phyloP scores from a whole-genome alignment of 2,329 filamentous ascomycete species.

The Aspergillus sp. region DNA sequence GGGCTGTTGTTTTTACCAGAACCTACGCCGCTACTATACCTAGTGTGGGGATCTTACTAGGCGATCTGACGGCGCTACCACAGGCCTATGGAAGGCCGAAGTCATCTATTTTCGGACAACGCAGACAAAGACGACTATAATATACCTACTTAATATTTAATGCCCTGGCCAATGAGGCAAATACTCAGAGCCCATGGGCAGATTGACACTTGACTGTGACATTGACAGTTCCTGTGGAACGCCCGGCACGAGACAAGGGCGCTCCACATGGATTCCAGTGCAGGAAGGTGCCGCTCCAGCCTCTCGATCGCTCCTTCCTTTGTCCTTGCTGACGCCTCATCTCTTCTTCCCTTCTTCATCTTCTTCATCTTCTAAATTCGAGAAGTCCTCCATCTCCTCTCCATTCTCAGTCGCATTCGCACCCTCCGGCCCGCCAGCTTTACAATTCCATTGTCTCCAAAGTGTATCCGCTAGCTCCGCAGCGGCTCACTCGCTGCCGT shows the following conservation, averaged over 20 bases:
- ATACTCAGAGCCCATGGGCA: too few relatives aligned
- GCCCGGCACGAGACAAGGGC: neutral
- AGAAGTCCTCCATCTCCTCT: neutral
- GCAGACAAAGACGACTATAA: too few relatives aligned
- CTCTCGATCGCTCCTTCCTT: neutral
- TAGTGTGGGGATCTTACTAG: too few relatives aligned
- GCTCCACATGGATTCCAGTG: neutral
- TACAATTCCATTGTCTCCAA: neutral
- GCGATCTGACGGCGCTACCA: too few relatives aligned
- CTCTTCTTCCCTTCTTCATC: neutral
- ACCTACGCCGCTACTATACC: too few relatives aligned
- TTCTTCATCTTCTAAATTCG: neutral
- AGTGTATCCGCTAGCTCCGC: neutral
- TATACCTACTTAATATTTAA: too few relatives aligned
- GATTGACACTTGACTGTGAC: too few relatives aligned
- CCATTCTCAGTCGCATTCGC: neutral
- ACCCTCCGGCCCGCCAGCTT: neutral
- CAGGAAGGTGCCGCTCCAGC: neutral
- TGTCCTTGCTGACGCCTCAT: neutral
- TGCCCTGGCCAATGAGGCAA: too few relatives aligned
- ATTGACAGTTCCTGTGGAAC: neutral
- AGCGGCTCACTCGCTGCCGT: neutral
- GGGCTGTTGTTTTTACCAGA: too few relatives aligned
- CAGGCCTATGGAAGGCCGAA: too few relatives aligned
- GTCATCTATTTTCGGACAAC: too few relatives aligned